These are phyloP conservation scores for Prunus yedoensis DNA, from an alignment of 331 rosid species.

Conservation along the genomic window DNA sequence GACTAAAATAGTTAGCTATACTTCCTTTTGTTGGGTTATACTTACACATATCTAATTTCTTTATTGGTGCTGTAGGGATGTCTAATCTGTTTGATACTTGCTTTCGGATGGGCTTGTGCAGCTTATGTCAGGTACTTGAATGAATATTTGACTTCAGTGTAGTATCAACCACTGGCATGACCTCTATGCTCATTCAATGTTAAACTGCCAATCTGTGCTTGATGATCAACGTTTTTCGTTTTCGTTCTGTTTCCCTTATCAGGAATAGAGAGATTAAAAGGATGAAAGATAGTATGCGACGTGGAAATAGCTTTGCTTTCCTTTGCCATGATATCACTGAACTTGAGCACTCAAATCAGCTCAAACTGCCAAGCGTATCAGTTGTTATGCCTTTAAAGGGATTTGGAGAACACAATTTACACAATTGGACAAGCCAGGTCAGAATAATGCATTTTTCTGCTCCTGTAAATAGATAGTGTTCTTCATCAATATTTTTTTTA, in stretches of 20 bases:
- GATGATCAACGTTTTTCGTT: background rate
- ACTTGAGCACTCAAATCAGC: constrained; percentile 86
- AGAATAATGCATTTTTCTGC: constrained; percentile 13
- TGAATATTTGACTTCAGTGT: background rate
- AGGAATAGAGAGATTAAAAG: constrained; percentile 87
- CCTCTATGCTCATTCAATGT: background rate
- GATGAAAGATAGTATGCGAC: constrained; percentile 54
- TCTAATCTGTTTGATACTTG: constrained; percentile 60
- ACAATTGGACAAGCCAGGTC: constrained; percentile 96
- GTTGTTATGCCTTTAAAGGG: constrained; percentile 95
- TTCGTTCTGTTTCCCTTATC: constrained; percentile 20
- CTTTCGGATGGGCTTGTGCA: constrained; percentile 80
- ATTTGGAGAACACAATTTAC: constrained; percentile 96
- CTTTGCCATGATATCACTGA: constrained; percentile 72
- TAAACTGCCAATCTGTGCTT: background rate
- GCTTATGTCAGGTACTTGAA: constrained; percentile 70
- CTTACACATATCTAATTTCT: background rate
- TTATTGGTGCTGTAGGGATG: constrained; percentile 69
- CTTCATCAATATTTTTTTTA: no score
- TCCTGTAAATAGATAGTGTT: no score
- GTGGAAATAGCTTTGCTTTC: constrained; percentile 79
- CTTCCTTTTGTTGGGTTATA: background rate
- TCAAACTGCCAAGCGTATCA: constrained; percentile 81
- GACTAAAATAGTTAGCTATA: background rate
- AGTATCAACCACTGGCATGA: constrained; percentile 6